Base-by-base conservation (phyloP, 2,329 filamentous ascomycete genomes). In the Cyphellophora attinorum region DNA sequence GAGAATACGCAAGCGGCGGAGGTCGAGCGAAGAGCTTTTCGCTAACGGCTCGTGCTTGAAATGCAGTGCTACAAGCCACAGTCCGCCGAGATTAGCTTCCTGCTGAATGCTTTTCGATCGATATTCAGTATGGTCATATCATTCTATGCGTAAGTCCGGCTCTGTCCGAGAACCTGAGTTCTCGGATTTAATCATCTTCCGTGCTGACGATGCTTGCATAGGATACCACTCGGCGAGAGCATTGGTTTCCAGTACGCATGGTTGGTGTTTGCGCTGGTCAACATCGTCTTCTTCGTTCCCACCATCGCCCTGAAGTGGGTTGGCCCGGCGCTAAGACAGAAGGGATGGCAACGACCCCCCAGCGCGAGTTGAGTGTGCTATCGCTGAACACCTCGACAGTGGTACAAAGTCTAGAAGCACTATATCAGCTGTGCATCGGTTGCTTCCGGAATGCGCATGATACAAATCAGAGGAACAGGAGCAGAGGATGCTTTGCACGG, bases 51-150 rank as follows among this genome's bases (percentile, higher is more conserved):
- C n/a, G n/a, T n/a, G n/a, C n/a, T n/a, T 17, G 18, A 19, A 5
- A 13, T 17, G 12, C 28, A 40, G 44, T 55, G 57, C 39, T 61
- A 60, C 41, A 55, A 56, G 32, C 51, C 54, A 2, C 56, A 60
- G 41, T 50, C 50, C 14, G 51, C 55, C 1, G 57, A 60, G 35
- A 52, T 58, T 28, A 51, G 49, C 16, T 51, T 47, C 5, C 31
- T 59, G 5, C 46, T 60, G 27, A 57, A 58, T 34, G 46, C 54
- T 14, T 47, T 53, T 29, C 51, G 57, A 2, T 49, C 49, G 33
- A 48, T 53, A 5, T 59, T 59, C 39, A 50, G 46, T 11, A 53
- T 54, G 30, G 47, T 50, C 5, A 44, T 58, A 12, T 51, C 50
- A 3, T 59, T 60, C 40, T 58, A 59, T 11, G 38, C 38, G 38